phyloP scores from a whole-genome alignment of 2,329 filamentous ascomycete species.

The Byssoonygena ceratinophila region DNA sequence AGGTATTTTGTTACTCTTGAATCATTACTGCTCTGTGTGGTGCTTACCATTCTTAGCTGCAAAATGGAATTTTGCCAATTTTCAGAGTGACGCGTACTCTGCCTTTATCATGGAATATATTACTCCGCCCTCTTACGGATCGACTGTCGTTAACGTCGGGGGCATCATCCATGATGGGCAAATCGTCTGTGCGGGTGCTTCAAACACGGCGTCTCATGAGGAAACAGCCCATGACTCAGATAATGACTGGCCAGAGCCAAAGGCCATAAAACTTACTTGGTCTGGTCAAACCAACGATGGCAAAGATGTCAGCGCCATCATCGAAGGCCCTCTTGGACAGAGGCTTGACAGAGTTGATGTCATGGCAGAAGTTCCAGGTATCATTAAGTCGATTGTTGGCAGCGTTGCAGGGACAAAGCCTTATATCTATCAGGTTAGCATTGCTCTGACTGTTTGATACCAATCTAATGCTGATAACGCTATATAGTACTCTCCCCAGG shows the following conservation, averaged over 20 bases:
- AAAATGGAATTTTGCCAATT: slow-evolving; percentile 86
- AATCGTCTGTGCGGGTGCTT: slow-evolving; percentile 61
- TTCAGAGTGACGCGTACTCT: slow-evolving; percentile 77
- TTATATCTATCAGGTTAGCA: slow-evolving; percentile 84
- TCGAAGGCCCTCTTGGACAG: slow-evolving; percentile 59
- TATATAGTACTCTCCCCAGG: slow-evolving; percentile 56
- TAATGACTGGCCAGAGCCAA: slow-evolving; percentile 83
- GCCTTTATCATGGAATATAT: slow-evolving; percentile 93
- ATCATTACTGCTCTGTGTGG: not conserved
- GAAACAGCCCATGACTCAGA: slow-evolving; percentile 60
- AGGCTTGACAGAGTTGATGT: slow-evolving; percentile 79
- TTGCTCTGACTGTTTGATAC: not conserved
- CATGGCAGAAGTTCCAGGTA: slow-evolving; percentile 90
- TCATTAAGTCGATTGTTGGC: slow-evolving; percentile 88
- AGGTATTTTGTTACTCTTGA: slow-evolving; percentile 37
- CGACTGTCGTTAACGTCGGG: slow-evolving; percentile 71
- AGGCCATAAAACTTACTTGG: slow-evolving; percentile 65
- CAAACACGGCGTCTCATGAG: slow-evolving; percentile 58
- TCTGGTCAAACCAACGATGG: slow-evolving; percentile 65
- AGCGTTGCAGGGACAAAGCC: slow-evolving; percentile 84
- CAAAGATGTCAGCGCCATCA: slow-evolving; percentile 56
- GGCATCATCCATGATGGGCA: slow-evolving; percentile 71
- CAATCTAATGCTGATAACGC: slow-evolving; percentile 18
- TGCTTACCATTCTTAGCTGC: slow-evolving; percentile 45
- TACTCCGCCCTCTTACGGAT: slow-evolving; percentile 85